Evolutionary conservation across 352 stramenopile genomes (phyloP).

Genomic region (Achlya hypogyna): DNA sequence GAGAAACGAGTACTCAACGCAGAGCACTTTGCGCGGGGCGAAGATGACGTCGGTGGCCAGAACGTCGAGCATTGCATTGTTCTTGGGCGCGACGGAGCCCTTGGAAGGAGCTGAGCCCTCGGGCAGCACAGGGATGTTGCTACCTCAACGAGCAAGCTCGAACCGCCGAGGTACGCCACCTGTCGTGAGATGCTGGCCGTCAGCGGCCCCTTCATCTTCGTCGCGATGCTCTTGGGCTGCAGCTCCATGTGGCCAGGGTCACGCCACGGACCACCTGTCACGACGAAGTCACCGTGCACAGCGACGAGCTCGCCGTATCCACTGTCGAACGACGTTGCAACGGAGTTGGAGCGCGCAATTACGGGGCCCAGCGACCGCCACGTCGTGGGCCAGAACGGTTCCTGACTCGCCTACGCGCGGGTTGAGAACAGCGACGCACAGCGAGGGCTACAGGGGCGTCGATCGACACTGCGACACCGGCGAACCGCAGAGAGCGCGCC

Average conservation of each 20-base stretch:
- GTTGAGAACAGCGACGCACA: background rate
- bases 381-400: constrained; percentile 5
- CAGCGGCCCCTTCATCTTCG: background rate
- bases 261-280: background rate
- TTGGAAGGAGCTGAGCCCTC: background rate
- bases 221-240: constrained; percentile 1
- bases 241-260: background rate
- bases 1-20: constrained; percentile 6
- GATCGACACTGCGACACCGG: constrained; percentile 3
- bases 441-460: background rate
- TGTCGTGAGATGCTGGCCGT: background rate
- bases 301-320: background rate
- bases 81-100: background rate
- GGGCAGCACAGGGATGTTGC: background rate
- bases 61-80: constrained; percentile 1
- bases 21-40: background rate
- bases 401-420: background rate
- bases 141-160: constrained; percentile 1
- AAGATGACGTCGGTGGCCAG: constrained; percentile 1
- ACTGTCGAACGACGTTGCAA: constrained; percentile 6
- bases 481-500: constrained; percentile 4
- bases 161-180: constrained; percentile 5
- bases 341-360: background rate
- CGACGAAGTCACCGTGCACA: background rate
- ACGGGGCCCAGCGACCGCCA: constrained; percentile 14